A percentile compares a stretch with the other conserved stretches of the same genome.
These are phyloP conservation scores for Lupinus albus DNA, from an alignment of 306 rosid genomes.

Conservation along the genomic window DNA sequence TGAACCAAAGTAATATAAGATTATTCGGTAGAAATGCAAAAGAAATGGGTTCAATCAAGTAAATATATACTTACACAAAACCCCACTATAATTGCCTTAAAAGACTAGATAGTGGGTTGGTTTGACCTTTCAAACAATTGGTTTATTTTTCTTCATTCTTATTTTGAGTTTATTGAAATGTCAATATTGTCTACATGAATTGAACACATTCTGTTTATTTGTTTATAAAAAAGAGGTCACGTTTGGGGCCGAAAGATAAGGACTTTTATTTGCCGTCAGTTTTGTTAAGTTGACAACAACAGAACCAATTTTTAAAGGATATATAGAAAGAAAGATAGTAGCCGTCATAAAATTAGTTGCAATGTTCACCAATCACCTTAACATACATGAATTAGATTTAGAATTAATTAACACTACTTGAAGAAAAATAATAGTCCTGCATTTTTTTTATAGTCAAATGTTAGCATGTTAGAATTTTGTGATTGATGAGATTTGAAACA, in stretches of 20 bases:
- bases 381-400: background rate
- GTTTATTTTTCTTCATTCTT: background rate
- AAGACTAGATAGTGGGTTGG: conserved; percentile 32
- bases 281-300: background rate
- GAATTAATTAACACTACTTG: background rate
- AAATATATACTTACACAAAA: background rate
- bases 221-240: conserved; percentile 27
- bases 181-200: conserved; percentile 53
- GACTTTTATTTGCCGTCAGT: no score
- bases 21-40: background rate
- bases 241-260: conserved; percentile 32
- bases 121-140: conserved; percentile 29
- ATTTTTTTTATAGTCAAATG: no score
- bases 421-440: background rate
- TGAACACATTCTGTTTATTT: conserved; percentile 53
- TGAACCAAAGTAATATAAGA: no score
- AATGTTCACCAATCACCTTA: background rate
- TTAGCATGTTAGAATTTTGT: no score
- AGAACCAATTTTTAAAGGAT: background rate
- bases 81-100: background rate
- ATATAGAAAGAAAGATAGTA: no score
- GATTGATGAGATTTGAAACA: no score
- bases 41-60: background rate
- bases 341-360: background rate
- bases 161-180: background rate